Conservation (phyloP, 176 grass and related monocot species). For the Oryza coarctata region DNA sequence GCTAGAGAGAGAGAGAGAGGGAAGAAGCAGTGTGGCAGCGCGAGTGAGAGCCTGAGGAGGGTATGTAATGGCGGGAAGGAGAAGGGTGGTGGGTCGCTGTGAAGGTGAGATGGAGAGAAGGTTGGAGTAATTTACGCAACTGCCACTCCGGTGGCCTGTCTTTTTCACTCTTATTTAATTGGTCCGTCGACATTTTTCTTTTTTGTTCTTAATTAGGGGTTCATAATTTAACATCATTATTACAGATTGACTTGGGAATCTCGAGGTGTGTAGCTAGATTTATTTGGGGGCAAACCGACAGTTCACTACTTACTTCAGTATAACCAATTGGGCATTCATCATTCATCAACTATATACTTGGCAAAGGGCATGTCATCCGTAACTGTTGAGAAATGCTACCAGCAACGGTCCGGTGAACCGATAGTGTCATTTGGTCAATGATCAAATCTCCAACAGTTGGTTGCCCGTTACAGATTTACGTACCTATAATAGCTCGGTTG, state of each 20-base stretch:
- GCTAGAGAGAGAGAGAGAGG: not conserved
- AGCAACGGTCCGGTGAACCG: too few species aligned
- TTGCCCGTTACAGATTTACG: too few species aligned
- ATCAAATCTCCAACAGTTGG: too few species aligned
- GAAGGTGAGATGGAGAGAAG: not conserved
- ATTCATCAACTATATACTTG: too few species aligned
- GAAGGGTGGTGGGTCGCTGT: slow-evolving; percentile 27
- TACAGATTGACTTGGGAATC: not conserved
- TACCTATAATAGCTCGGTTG: too few species aligned
- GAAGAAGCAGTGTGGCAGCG: not conserved
- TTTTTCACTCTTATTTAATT: not conserved
- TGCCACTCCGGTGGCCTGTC: slow-evolving; percentile 24
- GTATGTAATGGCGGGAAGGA: slow-evolving; percentile 20
- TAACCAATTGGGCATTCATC: too few species aligned
- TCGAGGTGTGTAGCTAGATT: slow-evolving; percentile 5
- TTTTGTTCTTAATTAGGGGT: not conserved
- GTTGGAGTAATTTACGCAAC: slow-evolving; percentile 11
- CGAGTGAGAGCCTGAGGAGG: not conserved
- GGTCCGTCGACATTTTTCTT: not conserved
- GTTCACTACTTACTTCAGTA: not conserved
- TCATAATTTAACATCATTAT: not conserved
- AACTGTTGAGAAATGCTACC: too few species aligned
- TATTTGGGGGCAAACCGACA: not conserved
- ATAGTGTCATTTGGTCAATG: too few species aligned
- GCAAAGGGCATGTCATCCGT: too few species aligned